Evolutionary conservation across 495 filamentous ascomycete genomes (phyloP).

Genomic region (Aspergillus campestris): DNA sequence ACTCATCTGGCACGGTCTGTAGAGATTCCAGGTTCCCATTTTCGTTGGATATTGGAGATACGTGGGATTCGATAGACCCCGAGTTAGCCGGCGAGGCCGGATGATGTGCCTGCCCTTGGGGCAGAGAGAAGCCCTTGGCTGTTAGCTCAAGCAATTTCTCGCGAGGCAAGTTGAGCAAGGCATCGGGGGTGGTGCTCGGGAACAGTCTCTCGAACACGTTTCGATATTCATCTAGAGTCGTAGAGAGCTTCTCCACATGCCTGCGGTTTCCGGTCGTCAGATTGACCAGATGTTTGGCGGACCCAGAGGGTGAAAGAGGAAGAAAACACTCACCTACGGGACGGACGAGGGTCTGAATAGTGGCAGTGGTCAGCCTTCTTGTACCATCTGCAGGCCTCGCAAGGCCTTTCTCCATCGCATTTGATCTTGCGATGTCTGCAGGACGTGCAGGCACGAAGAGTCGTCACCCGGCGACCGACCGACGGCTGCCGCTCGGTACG

Average conservation of each 20-base stretch:
- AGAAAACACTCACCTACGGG: constrained; percentile 23
- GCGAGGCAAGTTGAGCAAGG: constrained; percentile 34
- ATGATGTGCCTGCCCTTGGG: constrained; percentile 17
- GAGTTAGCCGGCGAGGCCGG: constrained; percentile 32
- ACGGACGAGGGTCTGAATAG: constrained; percentile 35
- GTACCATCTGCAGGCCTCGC: constrained; percentile 40
- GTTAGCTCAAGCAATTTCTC: constrained; percentile 43
- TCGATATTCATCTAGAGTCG: constrained; percentile 33
- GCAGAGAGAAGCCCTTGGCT: constrained; percentile 5
- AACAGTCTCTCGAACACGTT: constrained; percentile 30
- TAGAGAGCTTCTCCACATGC: constrained; percentile 36
- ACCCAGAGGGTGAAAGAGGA: not conserved
- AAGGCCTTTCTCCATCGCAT: constrained; percentile 40
- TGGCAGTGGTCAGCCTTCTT: constrained; percentile 37
- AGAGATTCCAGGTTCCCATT: constrained; percentile 35
- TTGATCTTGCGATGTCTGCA: constrained; percentile 43
- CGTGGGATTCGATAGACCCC: constrained; percentile 30
- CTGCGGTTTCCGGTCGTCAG: constrained; percentile 6
- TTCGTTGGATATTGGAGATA: constrained; percentile 30
- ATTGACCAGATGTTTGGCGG: not conserved
- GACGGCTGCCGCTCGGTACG: constrained; percentile 30
- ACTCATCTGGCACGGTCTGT: constrained; percentile 34
- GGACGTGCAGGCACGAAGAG: constrained; percentile 36
- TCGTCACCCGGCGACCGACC: constrained; percentile 30
- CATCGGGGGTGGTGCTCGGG: constrained; percentile 27